Evolutionary conservation across 83 land plant species (phyloP).

Genomic region (Diphasiastrum complanatum): DNA sequence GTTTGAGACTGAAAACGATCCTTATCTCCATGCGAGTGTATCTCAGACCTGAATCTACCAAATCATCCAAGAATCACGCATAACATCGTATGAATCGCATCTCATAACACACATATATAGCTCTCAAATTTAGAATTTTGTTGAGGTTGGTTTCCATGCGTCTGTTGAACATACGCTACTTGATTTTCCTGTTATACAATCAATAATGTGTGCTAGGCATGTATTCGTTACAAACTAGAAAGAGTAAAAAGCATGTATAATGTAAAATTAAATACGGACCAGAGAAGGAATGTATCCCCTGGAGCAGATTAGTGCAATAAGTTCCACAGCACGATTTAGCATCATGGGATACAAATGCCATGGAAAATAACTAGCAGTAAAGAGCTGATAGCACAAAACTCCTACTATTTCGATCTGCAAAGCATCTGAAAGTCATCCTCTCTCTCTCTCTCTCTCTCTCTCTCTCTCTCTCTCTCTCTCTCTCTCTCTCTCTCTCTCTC

Average conservation of each 20-base stretch:
- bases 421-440: neutral
- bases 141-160: too few species aligned
- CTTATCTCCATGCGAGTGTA: neutral
- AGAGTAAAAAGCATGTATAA: too few species aligned
- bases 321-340: slow-evolving; percentile 38
- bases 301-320: slow-evolving; percentile 32
- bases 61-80: too few species aligned
- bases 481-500: neutral
- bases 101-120: too few species aligned
- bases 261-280: slow-evolving; percentile 19
- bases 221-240: too few species aligned
- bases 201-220: too few species aligned
- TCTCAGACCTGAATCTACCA: too few species aligned
- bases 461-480: slow-evolving; percentile 1
- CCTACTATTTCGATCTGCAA: slow-evolving; percentile 37
- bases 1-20: neutral
- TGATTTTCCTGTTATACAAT: too few species aligned
- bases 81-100: too few species aligned
- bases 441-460: slow-evolving; percentile 8
- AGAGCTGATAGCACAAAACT: slow-evolving; percentile 32
- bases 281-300: slow-evolving; percentile 27
- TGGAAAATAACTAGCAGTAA: slow-evolving; percentile 34
- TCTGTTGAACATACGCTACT: too few species aligned
- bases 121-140: too few species aligned
- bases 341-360: slow-evolving; percentile 39